Conservation (phyloP, 1,139 yeast genomes). For the Candida albicans region DNA sequence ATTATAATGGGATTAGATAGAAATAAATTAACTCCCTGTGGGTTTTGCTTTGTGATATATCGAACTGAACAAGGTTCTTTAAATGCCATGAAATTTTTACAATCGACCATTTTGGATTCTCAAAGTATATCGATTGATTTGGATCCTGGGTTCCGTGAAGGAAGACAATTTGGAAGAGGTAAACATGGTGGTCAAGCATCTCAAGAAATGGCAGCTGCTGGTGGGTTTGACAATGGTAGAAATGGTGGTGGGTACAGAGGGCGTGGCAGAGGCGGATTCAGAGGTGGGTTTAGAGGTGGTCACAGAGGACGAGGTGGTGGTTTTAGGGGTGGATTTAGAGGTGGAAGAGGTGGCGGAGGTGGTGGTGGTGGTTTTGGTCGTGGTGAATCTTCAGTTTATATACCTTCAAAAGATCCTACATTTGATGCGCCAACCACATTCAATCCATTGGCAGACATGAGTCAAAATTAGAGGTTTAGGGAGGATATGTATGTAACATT, state of each 20-base stretch:
- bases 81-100: slow-evolving; percentile 76
- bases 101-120: slow-evolving; percentile 80
- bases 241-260: slow-evolving; percentile 33
- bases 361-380: slow-evolving; percentile 12
- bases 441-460: slow-evolving; percentile 16
- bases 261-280: slow-evolving; percentile 22
- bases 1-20: slow-evolving; percentile 94
- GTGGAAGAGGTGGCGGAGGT: slow-evolving; percentile 42
- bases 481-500: neutral
- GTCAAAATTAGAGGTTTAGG: neutral
- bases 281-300: slow-evolving; percentile 34
- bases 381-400: slow-evolving; percentile 19
- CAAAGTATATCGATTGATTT: slow-evolving; percentile 77
- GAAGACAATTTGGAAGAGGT: slow-evolving; percentile 94
- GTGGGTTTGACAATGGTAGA: slow-evolving; percentile 25
- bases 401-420: slow-evolving; percentile 21
- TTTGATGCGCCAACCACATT: slow-evolving; percentile 19
- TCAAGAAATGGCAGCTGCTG: slow-evolving; percentile 34
- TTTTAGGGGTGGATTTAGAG: slow-evolving; percentile 40
- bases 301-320: slow-evolving; percentile 26
- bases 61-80: slow-evolving; percentile 67
- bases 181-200: slow-evolving; percentile 79
- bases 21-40: slow-evolving; percentile 87
- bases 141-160: slow-evolving; percentile 94
- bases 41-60: slow-evolving; percentile 89